Evolutionary conservation across 805 yeast genomes (phyloP).

Genomic region (Brettanomyces anomalus): DNA sequence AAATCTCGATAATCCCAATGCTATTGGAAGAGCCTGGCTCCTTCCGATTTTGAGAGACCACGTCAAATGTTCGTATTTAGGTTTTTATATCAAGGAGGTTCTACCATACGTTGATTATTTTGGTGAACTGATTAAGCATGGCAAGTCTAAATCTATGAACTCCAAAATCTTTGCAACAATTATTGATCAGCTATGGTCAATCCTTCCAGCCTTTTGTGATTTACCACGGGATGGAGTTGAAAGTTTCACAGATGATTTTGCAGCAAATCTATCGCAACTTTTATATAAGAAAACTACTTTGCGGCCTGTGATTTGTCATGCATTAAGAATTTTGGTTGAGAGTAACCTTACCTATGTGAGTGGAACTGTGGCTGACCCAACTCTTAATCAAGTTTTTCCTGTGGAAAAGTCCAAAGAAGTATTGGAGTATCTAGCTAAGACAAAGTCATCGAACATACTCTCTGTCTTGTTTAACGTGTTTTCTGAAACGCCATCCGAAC

Average conservation of each 20-base stretch:
- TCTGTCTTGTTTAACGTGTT: slow-evolving; percentile 89
- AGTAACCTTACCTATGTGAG: slow-evolving; percentile 57
- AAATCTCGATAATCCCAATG: slow-evolving; percentile 52
- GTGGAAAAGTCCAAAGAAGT: slow-evolving; percentile 44
- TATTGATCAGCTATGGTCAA: slow-evolving; percentile 86
- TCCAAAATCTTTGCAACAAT: slow-evolving; percentile 75
- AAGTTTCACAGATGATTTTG: slow-evolving; percentile 69
- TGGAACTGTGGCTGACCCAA: slow-evolving; percentile 51
- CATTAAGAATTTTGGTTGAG: slow-evolving; percentile 69
- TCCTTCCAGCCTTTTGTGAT: slow-evolving; percentile 83
- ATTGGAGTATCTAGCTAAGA: slow-evolving; percentile 52
- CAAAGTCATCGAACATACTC: slow-evolving; percentile 59
- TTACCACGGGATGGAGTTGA: slow-evolving; percentile 64
- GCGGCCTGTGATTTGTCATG: slow-evolving; percentile 78
- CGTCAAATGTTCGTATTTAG: slow-evolving; percentile 60
- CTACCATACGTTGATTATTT: slow-evolving; percentile 58
- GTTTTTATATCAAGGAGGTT: slow-evolving; percentile 52
- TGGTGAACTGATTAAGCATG: slow-evolving; percentile 34
- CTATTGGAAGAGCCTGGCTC: slow-evolving; percentile 92
- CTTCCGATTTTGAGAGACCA: slow-evolving; percentile 86
- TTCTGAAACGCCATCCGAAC: slow-evolving; percentile 77
- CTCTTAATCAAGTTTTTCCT: slow-evolving; percentile 55
- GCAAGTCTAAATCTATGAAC: slow-evolving; percentile 52
- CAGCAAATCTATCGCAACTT: slow-evolving; percentile 62
- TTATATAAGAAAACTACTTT: slow-evolving; percentile 68